phyloP scores from a whole-genome alignment of 2,329 filamentous ascomycete genomes.

The Diplocarpon rosae region DNA sequence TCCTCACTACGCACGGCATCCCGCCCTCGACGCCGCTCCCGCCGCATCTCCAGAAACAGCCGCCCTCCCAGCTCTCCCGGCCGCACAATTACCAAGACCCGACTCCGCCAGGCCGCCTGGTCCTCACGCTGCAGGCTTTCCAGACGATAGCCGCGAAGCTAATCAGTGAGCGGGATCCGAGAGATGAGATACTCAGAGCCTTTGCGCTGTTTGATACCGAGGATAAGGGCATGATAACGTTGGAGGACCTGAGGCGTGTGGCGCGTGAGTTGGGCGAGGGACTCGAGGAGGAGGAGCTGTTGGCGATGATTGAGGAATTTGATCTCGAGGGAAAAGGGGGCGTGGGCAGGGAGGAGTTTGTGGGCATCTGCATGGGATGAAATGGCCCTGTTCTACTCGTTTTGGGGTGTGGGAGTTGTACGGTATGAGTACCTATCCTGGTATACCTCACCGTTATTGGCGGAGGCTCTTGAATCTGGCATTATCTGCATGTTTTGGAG shows the following conservation, averaged over 20 bases:
- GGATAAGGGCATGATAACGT: constrained; percentile 78
- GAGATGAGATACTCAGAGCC: constrained; percentile 82
- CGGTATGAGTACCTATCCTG: background rate
- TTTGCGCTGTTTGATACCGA: constrained; percentile 92
- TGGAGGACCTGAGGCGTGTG: constrained; percentile 79
- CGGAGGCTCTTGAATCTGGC: background rate
- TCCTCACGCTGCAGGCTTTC: constrained; percentile 63
- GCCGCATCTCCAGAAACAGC: constrained; percentile 32
- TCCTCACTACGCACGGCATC: constrained; percentile 72
- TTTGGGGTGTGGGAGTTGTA: background rate
- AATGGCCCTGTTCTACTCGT: background rate
- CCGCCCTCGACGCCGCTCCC: constrained; percentile 37
- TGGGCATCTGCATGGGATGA: constrained; percentile 29
- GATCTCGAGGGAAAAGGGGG: constrained; percentile 87
- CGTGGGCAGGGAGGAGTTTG: constrained; percentile 57
- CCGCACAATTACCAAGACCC: constrained; percentile 36
- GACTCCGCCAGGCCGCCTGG: constrained; percentile 43
- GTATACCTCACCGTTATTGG: background rate
- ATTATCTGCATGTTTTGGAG: constrained; percentile 1
- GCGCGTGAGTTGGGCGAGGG: constrained; percentile 87
- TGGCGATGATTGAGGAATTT: constrained; percentile 97
- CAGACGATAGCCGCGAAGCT: constrained; percentile 68
- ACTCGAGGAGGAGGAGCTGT: constrained; percentile 82
- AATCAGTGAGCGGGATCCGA: constrained; percentile 72
- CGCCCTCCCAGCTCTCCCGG: background rate